Conservation (phyloP, 1,284 basidiomycete species). For the Ustilago sp. region DNA sequence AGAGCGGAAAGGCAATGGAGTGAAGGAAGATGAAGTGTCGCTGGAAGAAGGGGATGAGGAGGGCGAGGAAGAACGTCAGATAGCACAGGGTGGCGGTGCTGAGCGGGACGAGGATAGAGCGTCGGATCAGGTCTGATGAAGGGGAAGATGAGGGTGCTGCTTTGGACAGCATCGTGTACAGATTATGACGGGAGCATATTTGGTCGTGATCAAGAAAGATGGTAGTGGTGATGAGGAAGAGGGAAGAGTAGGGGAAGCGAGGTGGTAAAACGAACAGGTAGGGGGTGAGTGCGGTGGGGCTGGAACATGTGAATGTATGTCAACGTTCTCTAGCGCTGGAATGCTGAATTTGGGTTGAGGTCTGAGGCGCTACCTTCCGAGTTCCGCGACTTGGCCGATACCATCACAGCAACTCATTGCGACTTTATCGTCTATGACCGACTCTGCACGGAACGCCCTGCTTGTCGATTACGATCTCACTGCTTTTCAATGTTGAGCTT, state of each 20-base stretch:
- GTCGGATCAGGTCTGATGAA: slow-evolving; percentile 12
- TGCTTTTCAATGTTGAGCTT: background rate
- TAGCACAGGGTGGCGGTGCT: slow-evolving; percentile 25
- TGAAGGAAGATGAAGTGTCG: slow-evolving; percentile 55
- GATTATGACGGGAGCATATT: background rate
- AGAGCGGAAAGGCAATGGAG: slow-evolving; percentile 50
- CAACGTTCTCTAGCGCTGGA: slow-evolving; percentile 17
- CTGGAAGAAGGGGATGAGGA: slow-evolving; percentile 37
- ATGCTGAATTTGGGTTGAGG: slow-evolving; percentile 20
- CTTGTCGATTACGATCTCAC: background rate
- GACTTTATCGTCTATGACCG: no score
- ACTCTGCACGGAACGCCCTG: no score
- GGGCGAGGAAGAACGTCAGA: slow-evolving; percentile 42
- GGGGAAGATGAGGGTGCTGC: background rate
- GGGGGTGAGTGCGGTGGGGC: background rate
- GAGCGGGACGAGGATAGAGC: slow-evolving; percentile 24
- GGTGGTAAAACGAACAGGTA: background rate
- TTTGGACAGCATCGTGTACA: background rate
- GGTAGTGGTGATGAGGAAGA: background rate
- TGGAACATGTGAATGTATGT: slow-evolving; percentile 11
- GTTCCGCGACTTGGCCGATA: background rate
- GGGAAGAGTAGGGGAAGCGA: background rate
- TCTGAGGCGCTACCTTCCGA: slow-evolving; percentile 8
- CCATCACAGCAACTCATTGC: background rate
- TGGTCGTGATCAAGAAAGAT: background rate